Evolutionary conservation across 2,329 filamentous ascomycete species (phyloP).

Genomic region (Ceratocystis destructans): DNA sequence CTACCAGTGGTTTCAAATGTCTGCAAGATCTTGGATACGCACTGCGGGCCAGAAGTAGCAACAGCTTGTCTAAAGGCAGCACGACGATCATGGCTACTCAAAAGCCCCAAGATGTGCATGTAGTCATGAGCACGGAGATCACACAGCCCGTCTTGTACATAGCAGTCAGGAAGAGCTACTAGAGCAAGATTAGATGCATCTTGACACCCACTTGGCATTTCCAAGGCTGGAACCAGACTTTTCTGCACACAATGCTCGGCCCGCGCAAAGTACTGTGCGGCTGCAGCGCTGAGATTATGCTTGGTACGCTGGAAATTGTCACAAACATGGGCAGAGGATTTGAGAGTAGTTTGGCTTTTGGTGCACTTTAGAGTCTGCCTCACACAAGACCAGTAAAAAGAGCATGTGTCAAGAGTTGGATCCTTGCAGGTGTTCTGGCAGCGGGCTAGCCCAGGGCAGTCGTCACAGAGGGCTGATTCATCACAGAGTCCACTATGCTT

Average conservation of each 20-base stretch:
- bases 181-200: conserved; percentile 8
- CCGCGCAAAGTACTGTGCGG: conserved; percentile 8
- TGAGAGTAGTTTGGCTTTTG: not conserved
- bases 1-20: not conserved
- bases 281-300: not conserved
- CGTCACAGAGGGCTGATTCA: conserved; percentile 6
- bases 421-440: conserved; percentile 12
- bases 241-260: conserved; percentile 14
- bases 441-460: conserved; percentile 15
- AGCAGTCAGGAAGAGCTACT: conserved; percentile 8
- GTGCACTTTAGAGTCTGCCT: conserved; percentile 9
- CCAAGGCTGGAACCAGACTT: not conserved
- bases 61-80: conserved; percentile 12
- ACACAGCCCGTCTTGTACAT: conserved; percentile 11
- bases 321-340: conserved; percentile 10
- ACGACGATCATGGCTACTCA: conserved; percentile 13
- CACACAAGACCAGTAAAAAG: conserved; percentile 16
- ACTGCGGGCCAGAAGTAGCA: not conserved
- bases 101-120: conserved; percentile 10
- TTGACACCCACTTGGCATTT: conserved; percentile 5
- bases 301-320: conserved; percentile 12
- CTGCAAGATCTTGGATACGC: conserved; percentile 1
- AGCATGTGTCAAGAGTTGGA: conserved; percentile 7
- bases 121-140: conserved; percentile 13
- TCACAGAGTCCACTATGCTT: conserved; percentile 12